Base-by-base conservation (phyloP, 805 yeast species). In the Barnettozyma sucrosica region DNA sequence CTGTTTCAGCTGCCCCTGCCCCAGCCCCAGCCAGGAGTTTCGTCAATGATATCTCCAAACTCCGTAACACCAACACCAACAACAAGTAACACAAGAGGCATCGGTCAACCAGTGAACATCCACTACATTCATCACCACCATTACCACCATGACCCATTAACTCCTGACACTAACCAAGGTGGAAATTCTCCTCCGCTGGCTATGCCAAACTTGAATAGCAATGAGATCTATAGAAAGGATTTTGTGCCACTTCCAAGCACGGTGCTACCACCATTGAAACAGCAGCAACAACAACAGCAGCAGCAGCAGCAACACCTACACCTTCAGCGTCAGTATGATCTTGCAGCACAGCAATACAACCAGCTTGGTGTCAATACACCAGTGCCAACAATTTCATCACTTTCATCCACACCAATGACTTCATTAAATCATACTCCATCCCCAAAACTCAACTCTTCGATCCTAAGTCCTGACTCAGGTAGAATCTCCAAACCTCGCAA, bases 401-500 rank as follows among this genome's bases (percentile, higher is more conserved):
- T 23, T 10, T 23, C 55, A 34, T 40, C 56, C 10, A 47, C 58
- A 7, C 52, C 56, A n/a, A 44, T 61, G n/a, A 34, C 54, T 10
- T 43, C 49, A n/a, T 41, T 49, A n/a, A 43, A 41, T 20, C 36
- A 34, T 21, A 39, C 41, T 13, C 46, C 49, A 25, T 45, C 45
- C 10, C 43, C 53, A 13, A 47, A 33, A 18, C 26, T 28, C n/a
- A 28, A 14, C 23, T 18, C 37, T 18, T 34, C 20, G 4, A 45
- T 4, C 45, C 34, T 5, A 18, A 25, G 25, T 3, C 32, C 18
- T 14, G 7, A 24, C 42, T 23, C 41, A 33, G 21, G 30, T 16
- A 41, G 30, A 32, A 28, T 51, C 47, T 13, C 70, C 49, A 67
- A 66, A 46, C 79, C 79, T 23, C 69, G 88, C 47, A 79, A 77